Evolutionary conservation across 2,329 filamentous ascomycete genomes (phyloP).

Genomic region (Diplodia sapinea): DNA sequence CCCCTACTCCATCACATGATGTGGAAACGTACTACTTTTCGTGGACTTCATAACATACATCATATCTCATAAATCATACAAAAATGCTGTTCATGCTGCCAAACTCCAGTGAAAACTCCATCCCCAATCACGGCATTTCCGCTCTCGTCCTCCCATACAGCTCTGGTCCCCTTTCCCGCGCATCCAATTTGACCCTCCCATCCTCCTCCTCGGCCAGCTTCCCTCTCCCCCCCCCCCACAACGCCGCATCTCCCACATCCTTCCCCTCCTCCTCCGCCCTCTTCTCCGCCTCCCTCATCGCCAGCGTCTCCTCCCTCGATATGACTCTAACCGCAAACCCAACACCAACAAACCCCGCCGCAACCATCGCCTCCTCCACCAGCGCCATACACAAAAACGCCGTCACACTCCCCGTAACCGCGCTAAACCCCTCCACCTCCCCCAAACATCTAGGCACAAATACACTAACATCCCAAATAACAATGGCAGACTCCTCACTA

Average conservation of each 20-base stretch:
- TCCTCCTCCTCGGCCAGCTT: background rate
- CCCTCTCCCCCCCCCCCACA: background rate
- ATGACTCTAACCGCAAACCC: background rate
- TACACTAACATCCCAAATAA: background rate
- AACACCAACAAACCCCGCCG: background rate
- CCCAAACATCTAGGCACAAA: background rate
- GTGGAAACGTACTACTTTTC: no score
- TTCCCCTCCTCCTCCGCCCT: background rate
- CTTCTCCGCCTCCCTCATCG: background rate
- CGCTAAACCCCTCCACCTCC: background rate
- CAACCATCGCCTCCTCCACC: constrained; percentile 3
- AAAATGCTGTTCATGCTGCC: background rate
- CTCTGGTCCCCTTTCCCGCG: background rate
- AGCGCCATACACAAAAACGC: constrained; percentile 1
- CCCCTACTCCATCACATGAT: background rate
- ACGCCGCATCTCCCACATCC: background rate
- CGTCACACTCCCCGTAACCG: background rate
- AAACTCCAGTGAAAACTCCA: background rate
- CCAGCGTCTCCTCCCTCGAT: background rate
- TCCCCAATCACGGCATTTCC: background rate
- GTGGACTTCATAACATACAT: no score
- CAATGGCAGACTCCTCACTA: background rate
- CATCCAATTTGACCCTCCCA: background rate
- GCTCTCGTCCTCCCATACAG: background rate
- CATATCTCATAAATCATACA: no score